Conservation (phyloP, 345 rosid genomes). For the Pugionium cornutum region DNA sequence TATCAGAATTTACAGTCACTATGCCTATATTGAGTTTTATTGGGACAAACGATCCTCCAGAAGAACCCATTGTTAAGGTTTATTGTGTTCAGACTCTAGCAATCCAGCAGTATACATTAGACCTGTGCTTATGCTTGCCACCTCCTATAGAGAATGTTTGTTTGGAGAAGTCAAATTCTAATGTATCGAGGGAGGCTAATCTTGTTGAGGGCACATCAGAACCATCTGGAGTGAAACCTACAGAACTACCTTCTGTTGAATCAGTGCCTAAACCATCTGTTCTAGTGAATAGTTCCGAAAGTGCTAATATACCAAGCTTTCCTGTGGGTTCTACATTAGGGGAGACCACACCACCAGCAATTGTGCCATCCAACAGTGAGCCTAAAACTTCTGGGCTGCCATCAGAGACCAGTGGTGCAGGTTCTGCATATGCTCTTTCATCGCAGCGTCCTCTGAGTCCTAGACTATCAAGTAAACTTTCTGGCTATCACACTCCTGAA, state of each 20-base stretch:
- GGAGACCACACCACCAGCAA: conserved; percentile 43
- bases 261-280: conserved; percentile 44
- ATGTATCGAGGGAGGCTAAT: conserved; percentile 43
- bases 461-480: conserved; percentile 49
- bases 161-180: conserved; percentile 57
- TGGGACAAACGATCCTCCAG: conserved; percentile 66
- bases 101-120: conserved; percentile 90
- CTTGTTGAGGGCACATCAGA: conserved; percentile 50
- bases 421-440: conserved; percentile 46
- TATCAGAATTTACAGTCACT: conserved; percentile 81
- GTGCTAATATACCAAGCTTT: conserved; percentile 33
- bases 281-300: conserved; percentile 41
- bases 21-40: conserved; percentile 95
- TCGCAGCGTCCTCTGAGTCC: conserved; percentile 63
- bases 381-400: conserved; percentile 46
- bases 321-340: conserved; percentile 43
- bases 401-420: conserved; percentile 50
- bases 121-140: conserved; percentile 76
- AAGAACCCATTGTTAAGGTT: conserved; percentile 63
- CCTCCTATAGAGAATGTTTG: conserved; percentile 56
- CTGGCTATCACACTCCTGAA: conserved; percentile 50
- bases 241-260: conserved; percentile 45
- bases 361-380: conserved; percentile 41
- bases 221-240: conserved; percentile 42
- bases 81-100: conserved; percentile 94